Conservation (phyloP, 2,329 filamentous ascomycete genomes). For the Chrysoporthe puriensis region DNA sequence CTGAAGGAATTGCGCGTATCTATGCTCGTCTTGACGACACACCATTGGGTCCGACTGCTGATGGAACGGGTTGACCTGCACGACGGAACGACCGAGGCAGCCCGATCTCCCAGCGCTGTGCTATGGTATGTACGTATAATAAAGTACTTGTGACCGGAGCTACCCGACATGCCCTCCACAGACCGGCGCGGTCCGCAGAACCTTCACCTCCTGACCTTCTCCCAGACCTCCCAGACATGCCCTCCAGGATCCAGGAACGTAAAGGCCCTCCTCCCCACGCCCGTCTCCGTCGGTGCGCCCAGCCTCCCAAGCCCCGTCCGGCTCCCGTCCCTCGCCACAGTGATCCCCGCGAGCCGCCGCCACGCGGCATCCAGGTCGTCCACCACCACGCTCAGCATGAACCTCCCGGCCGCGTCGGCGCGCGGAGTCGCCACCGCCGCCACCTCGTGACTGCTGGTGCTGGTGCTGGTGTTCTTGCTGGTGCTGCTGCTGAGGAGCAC, state of each 20-base stretch:
- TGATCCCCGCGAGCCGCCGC: slow-evolving; percentile 2
- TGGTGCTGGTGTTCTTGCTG: too few relatives aligned
- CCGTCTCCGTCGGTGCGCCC: neutral
- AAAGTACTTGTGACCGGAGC: too few relatives aligned
- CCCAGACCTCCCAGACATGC: slow-evolving; percentile 12
- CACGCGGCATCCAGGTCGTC: slow-evolving; percentile 9
- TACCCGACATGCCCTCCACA: neutral
- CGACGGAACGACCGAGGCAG: too few relatives aligned
- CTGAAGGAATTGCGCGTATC: too few relatives aligned
- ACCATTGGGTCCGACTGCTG: too few relatives aligned
- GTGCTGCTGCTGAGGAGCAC: neutral
- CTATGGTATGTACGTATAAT: too few relatives aligned
- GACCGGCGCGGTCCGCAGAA: neutral
- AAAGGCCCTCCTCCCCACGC: slow-evolving; percentile 1
- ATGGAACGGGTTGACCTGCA: too few relatives aligned
- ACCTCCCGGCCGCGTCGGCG: neutral
- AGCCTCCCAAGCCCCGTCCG: neutral
- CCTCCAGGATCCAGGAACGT: slow-evolving; percentile 20
- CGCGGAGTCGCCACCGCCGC: neutral
- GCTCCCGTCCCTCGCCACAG: neutral
- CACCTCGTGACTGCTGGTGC: neutral
- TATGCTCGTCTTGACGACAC: too few relatives aligned
- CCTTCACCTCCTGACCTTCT: neutral
- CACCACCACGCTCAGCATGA: slow-evolving; percentile 20
- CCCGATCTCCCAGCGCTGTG: too few relatives aligned